Conservation (phyloP, 139 green algal genomes). For the Zygnema circumcarinatum region DNA sequence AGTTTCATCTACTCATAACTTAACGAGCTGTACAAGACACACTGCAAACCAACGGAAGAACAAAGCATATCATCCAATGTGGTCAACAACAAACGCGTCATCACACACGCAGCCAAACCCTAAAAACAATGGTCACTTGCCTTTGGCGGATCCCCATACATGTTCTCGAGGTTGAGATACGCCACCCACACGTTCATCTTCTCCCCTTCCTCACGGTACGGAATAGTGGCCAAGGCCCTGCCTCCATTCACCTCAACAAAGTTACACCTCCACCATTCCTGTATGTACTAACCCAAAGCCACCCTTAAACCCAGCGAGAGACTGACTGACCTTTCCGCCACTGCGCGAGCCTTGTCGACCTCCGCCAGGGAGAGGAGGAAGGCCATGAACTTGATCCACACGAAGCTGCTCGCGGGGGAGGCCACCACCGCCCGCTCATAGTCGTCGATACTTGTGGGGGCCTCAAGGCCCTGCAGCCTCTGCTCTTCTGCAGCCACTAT, state of each 20-base stretch:
- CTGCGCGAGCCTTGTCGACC: conserved; percentile 71
- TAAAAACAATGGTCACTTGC: too few relatives aligned
- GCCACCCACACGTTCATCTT: conserved; percentile 94
- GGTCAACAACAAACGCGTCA: too few relatives aligned
- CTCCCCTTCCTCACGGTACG: conserved; percentile 81
- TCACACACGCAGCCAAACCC: too few relatives aligned
- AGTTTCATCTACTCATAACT: too few relatives aligned
- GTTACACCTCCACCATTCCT: neutral
- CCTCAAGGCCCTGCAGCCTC: conserved; percentile 62
- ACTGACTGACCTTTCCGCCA: conserved; percentile 72
- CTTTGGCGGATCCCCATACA: conserved; percentile 75
- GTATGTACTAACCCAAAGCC: neutral
- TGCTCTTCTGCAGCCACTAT: conserved; percentile 71
- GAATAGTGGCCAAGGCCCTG: conserved; percentile 84
- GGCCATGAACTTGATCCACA: conserved; percentile 97
- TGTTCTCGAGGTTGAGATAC: conserved; percentile 92
- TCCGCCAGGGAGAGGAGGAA: conserved; percentile 84
- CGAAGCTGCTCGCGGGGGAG: conserved; percentile 78
- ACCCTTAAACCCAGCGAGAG: neutral
- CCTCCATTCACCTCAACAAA: neutral
- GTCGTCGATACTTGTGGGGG: conserved; percentile 73
- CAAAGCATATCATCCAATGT: too few relatives aligned
- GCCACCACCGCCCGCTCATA: conserved; percentile 85
- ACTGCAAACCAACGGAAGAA: too few relatives aligned
- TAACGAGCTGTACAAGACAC: too few relatives aligned